phyloP scores from a whole-genome alignment of 345 rosid genomes.

The Heritiera littoralis region DNA sequence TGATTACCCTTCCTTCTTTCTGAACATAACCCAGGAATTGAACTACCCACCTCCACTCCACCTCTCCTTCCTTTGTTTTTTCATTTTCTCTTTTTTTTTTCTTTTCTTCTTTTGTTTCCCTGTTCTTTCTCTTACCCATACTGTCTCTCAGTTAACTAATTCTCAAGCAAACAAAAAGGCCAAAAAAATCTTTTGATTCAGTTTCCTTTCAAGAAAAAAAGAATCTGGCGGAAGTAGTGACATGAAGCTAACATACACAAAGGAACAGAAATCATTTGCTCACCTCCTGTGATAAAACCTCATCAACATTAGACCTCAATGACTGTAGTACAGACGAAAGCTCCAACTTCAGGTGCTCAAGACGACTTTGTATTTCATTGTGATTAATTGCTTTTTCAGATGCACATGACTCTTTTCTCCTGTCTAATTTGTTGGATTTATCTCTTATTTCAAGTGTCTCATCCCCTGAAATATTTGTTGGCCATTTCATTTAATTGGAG shows the following conservation, averaged over 20 bases:
- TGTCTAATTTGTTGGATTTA: slow-evolving; percentile 29
- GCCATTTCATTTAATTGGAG: slow-evolving; percentile 15
- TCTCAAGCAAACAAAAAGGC: slow-evolving; percentile 16
- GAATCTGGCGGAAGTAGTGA: not conserved
- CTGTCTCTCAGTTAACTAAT: not conserved
- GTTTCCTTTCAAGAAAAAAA: not conserved
- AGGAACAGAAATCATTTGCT: slow-evolving; percentile 21
- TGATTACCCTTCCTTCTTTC: not conserved
- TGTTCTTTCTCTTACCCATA: not conserved
- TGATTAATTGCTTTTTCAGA: slow-evolving; percentile 34
- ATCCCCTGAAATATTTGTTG: slow-evolving; percentile 23
- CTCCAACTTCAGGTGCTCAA: slow-evolving; percentile 67
- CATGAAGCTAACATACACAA: not conserved
- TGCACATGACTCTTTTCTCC: slow-evolving; percentile 34
- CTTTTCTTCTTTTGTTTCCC: not conserved
- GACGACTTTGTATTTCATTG: slow-evolving; percentile 53
- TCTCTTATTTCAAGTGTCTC: slow-evolving; percentile 36
- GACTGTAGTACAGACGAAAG: slow-evolving; percentile 71
- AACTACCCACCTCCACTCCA: slow-evolving; percentile 4
- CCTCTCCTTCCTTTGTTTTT: not conserved
- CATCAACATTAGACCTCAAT: slow-evolving; percentile 53
- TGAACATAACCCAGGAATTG: not conserved
- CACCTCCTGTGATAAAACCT: slow-evolving; percentile 46
- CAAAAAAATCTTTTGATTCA: not conserved
- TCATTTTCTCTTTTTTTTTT: not conserved